Conservation (phyloP, 2,329 filamentous ascomycete species). For the Botrytis elliptica region DNA sequence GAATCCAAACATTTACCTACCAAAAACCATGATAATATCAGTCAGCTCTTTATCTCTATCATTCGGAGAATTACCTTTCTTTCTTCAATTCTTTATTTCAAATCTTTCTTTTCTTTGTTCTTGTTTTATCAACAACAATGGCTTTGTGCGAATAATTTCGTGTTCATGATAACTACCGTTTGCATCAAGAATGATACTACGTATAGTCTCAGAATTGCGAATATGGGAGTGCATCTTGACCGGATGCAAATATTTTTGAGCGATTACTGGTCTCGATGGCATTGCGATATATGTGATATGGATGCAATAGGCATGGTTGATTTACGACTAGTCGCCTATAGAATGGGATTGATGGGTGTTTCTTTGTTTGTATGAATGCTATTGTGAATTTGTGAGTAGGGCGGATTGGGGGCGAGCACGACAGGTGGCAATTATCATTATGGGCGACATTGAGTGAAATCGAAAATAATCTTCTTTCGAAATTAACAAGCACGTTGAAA, state of each 20-base stretch:
- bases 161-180: conserved; percentile 2
- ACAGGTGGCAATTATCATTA: conserved; percentile 33
- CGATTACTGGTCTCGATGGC: conserved; percentile 16
- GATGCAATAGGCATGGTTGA: conserved; percentile 19
- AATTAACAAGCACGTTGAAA: conserved; percentile 37
- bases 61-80: conserved; percentile 5
- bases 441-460: conserved; percentile 22
- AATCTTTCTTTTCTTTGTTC: conserved; percentile 5
- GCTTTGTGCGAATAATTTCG: neutral
- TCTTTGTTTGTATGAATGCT: conserved; percentile 16
- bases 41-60: conserved; percentile 2
- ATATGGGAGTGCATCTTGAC: neutral
- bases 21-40: neutral
- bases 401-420: conserved; percentile 22
- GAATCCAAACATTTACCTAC: neutral
- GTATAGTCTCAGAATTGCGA: conserved; percentile 3
- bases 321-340: conserved; percentile 26
- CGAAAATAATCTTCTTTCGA: conserved; percentile 24
- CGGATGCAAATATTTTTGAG: conserved; percentile 9
- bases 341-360: conserved; percentile 20
- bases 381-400: conserved; percentile 19
- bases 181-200: conserved; percentile 19
- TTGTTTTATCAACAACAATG: neutral
- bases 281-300: conserved; percentile 13
- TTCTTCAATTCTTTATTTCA: neutral